Evolutionary conservation across 495 filamentous ascomycete genomes (phyloP), one percentile per base, ranked within the genome.

Genomic region (Glonium stellatum): DNA sequence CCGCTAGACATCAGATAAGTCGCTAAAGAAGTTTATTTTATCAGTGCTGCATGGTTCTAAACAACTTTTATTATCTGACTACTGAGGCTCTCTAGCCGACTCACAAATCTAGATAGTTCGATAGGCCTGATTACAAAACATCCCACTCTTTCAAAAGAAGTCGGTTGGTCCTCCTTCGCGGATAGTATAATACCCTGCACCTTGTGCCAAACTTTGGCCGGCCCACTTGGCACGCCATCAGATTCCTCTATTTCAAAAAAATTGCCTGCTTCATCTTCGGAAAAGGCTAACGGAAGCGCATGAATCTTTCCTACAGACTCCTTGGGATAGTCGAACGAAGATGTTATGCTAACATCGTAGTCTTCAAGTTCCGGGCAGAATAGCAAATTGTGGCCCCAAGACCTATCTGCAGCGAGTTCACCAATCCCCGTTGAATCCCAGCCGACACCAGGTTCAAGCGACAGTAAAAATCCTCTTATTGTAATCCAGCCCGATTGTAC

Each of bases 321-420:
- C 23, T 4, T 18, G 4, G 47, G 47, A 50, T 50, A 21, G 15
- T 50, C 47, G 47, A 50, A 50, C 3, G 47, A 50, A 21, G 47
- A 50, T 21, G 1, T 18, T 2, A 50, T 12, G 47, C 23, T 21
- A 18, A 50, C 22, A 23, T 50, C 47, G 47, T 6, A 4, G 3
- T 50, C 47, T 50, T 50, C 15, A 2, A 5, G 47, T 50, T 50
- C 47, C 22, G 47, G 47, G 47, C 47, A 50, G 22, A 50, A 21
- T 21, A 50, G 15, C 15, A 50, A 4, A 12, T 50, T 27, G 12
- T 50, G 47, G 3, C 4, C 13, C 47, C 47, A 50, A 21, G 47
- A 1, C 22, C 47, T 50, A 18, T 50, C 22, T 2, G 15, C 47
- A 5, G 47, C 47, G 4, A 23, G 2, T 21, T 50, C 47, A 21